Conservation (phyloP, 805 yeast species). For the Starmerella ratchasimensis region DNA sequence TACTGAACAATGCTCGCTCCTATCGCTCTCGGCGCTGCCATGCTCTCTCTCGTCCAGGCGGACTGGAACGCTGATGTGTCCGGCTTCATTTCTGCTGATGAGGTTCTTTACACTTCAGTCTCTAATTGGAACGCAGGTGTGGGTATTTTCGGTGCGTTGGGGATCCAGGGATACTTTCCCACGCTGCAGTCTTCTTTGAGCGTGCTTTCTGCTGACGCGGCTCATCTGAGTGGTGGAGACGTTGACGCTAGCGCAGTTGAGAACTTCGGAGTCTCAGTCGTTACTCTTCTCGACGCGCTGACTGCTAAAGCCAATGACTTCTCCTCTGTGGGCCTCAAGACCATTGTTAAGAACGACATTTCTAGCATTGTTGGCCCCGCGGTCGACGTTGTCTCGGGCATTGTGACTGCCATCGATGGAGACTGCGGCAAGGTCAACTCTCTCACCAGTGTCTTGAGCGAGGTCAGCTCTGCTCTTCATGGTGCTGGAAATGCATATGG, state of each 20-base stretch:
- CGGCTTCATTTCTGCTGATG: background rate
- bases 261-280: constrained; percentile 11
- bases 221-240: constrained; percentile 7
- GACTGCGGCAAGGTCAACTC: constrained; percentile 12
- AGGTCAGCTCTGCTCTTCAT: constrained; percentile 10
- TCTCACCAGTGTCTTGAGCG: constrained; percentile 9
- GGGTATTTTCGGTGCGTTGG: constrained; percentile 19
- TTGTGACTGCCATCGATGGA: constrained; percentile 13
- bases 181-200: constrained; percentile 15
- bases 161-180: constrained; percentile 20
- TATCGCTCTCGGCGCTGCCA: background rate
- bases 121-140: background rate
- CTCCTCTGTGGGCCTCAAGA: constrained; percentile 17
- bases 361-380: constrained; percentile 17
- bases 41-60: background rate
- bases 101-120: background rate
- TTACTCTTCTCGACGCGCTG: constrained; percentile 17
- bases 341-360: constrained; percentile 21
- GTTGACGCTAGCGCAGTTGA: constrained; percentile 5
- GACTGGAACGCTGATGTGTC: background rate
- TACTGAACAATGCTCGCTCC: too few species aligned
- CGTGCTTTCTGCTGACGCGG: constrained; percentile 9
- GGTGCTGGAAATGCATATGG: background rate
- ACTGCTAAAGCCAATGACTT: constrained; percentile 20
- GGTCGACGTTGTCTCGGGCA: constrained; percentile 14